Evolutionary conservation across 345 rosid species (phyloP), one percentile per base, ranked within the genome.

Genomic region (Sonneratia caseolaris): DNA sequence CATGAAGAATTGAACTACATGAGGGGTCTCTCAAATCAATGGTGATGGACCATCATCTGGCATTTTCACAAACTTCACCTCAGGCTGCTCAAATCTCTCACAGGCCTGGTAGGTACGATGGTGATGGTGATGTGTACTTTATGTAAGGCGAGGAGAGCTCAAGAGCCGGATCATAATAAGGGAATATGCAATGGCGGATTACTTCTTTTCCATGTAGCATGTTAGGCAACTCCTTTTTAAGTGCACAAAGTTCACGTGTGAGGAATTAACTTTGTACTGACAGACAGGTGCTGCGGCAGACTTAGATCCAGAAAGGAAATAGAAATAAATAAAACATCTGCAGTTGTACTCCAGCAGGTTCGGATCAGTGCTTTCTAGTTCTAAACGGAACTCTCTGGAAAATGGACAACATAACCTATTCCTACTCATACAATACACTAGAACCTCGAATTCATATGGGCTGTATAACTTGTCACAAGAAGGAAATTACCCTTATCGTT

Each of bases 111-210:
- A 83, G 19, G 88, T 86, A 74, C 96, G 76, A 95, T 97, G 3
- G 99, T 90, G 74, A 92, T 82, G 69, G 97, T 97, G 4, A 95
- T 90, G 76, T 95, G 97, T 56, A 27, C 99, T 97, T 92, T 62
- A 15, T 42, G 42, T 81, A 74, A 76, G 73, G 66, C 18, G 21
- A 71, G 62, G 36, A 14, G 70, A 45, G 65, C 5, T 55, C 32
- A 37, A 37, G 64, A 27, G 51, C n/a, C 37, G 4, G 5, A n/a
- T 27, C 27, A 9, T 13, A 45, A 13, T 64, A 37, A 64, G 37
- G 37, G 27, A 15, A 11, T 47, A 43, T 15, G 5, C 10, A 45
- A 42, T 18, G 43, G 32, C 15, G n/a, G 13, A 21, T 16, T 15
- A 19, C 16, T 56, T 56, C n/a, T 27, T 56, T 56, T 21, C 7